A percentile compares a stretch with the other conserved stretches of the same genome.
Conservation (phyloP, 768 basidiomycete species). For the Boletales sp. region DNA sequence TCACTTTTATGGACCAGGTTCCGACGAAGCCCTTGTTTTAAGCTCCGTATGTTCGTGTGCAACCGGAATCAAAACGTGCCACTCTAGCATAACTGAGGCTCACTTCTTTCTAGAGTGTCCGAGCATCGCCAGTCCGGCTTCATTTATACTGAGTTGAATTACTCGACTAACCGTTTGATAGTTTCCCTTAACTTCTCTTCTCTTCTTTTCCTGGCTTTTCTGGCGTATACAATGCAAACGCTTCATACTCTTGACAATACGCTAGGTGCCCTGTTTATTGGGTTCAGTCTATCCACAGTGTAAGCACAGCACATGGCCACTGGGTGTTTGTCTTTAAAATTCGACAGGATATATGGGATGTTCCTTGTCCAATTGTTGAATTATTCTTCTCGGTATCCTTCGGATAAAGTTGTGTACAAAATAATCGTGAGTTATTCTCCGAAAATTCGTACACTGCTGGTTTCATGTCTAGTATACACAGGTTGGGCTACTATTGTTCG, state of each 20-base stretch:
- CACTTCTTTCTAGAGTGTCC: too few relatives aligned
- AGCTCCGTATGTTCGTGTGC: too few relatives aligned
- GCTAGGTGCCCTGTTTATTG: conserved; percentile 58
- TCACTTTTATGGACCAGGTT: too few relatives aligned
- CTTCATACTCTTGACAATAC: conserved; percentile 39
- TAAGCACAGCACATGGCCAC: conserved; percentile 8
- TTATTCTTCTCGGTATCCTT: conserved; percentile 54
- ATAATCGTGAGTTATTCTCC: conserved; percentile 40
- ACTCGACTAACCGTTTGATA: too few relatives aligned
- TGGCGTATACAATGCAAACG: conserved; percentile 13
- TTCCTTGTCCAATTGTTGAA: conserved; percentile 50
- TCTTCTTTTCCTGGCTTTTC: background rate
- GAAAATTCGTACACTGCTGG: too few relatives aligned
- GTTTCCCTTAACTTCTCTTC: background rate
- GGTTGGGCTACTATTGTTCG: conserved; percentile 35
- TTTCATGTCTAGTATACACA: conserved; percentile 6
- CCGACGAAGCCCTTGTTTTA: too few relatives aligned
- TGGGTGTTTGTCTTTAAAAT: conserved; percentile 22
- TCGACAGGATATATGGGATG: conserved; percentile 45
- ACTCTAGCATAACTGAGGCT: too few relatives aligned
- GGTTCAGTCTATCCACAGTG: conserved; percentile 49
- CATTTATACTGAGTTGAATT: conserved; percentile 3
- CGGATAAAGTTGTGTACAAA: conserved; percentile 51
- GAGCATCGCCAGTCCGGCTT: background rate
- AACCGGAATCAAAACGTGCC: too few relatives aligned